Percentiles rank a stretch among this genome's conserved stretches.
Conservation (phyloP, 305 asterid genomes). For the Solanum hybrid region DNA sequence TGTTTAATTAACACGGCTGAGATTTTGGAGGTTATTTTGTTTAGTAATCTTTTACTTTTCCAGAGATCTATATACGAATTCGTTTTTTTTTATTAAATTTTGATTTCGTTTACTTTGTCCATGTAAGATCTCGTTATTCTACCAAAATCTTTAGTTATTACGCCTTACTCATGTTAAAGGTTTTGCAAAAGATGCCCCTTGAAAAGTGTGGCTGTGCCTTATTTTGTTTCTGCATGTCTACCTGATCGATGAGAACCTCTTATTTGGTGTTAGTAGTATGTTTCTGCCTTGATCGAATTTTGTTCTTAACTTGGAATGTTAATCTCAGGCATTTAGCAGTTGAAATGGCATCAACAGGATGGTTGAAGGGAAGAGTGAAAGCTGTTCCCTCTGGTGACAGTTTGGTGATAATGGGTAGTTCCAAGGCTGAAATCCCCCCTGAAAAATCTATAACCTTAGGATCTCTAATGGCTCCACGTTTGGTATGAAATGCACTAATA, state of each 20-base stretch:
- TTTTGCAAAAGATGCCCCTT: background rate
- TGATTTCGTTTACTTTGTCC: background rate
- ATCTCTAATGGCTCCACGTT: slow-evolving; percentile 80
- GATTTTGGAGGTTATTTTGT: background rate
- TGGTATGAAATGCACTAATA: slow-evolving; percentile 33
- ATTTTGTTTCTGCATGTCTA: slow-evolving; percentile 1
- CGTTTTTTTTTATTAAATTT: background rate
- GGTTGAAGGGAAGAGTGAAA: slow-evolving; percentile 87
- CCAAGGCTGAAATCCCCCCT: slow-evolving; percentile 79
- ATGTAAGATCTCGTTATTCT: background rate
- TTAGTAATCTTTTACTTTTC: background rate
- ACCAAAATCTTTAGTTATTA: background rate
- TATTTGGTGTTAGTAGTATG: background rate
- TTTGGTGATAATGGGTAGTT: slow-evolving; percentile 78
- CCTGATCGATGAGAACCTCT: background rate
- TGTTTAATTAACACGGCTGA: background rate
- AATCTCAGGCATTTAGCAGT: slow-evolving; percentile 52
- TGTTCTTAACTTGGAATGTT: background rate
- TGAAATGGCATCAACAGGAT: slow-evolving; percentile 89
- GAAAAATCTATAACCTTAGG: slow-evolving; percentile 84
- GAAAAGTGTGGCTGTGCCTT: background rate
- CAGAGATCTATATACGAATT: background rate
- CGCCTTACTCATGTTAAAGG: background rate
- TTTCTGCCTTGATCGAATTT: background rate
- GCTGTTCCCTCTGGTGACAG: slow-evolving; percentile 97